These are phyloP conservation scores for Aureobasidium mangrovei DNA, from an alignment of 2,329 filamentous ascomycete genomes.

Conservation along the genomic window DNA sequence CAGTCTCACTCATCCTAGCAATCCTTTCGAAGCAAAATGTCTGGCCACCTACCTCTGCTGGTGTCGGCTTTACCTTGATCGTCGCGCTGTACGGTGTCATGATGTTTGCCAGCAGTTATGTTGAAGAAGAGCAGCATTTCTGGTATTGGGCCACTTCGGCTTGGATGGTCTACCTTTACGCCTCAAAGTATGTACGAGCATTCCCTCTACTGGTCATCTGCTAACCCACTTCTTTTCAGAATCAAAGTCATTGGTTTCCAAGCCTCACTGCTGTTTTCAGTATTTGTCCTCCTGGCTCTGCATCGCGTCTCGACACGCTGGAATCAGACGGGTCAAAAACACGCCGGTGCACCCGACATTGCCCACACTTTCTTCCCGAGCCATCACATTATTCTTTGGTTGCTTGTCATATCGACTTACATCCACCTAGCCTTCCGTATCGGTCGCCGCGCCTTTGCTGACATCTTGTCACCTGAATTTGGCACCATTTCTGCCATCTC, in stretches of 20 bases:
- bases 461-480: constrained; percentile 22
- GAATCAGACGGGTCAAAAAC: constrained; percentile 98
- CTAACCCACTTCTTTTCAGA: neutral
- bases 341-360: constrained; percentile 82
- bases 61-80: constrained; percentile 30
- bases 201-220: neutral
- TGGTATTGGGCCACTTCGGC: constrained; percentile 86
- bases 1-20: constrained; percentile 33
- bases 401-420: constrained; percentile 61
- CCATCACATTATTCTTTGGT: constrained; percentile 64
- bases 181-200: neutral
- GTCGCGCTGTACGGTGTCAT: constrained; percentile 59
- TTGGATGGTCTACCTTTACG: constrained; percentile 42
- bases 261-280: constrained; percentile 13
- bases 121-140: constrained; percentile 97
- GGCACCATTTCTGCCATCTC: constrained; percentile 29
- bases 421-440: constrained; percentile 46
- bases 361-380: constrained; percentile 60
- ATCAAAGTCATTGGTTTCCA: neutral
- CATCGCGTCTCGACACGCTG: constrained; percentile 66
- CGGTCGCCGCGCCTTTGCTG: constrained; percentile 23
- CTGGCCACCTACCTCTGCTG: constrained; percentile 37
- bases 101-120: constrained; percentile 98
- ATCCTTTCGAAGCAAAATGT: constrained; percentile 26
- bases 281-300: constrained; percentile 42